Evolutionary conservation across 805 yeast genomes (phyloP).

Genomic region (Scheffersomyces stipitis): DNA sequence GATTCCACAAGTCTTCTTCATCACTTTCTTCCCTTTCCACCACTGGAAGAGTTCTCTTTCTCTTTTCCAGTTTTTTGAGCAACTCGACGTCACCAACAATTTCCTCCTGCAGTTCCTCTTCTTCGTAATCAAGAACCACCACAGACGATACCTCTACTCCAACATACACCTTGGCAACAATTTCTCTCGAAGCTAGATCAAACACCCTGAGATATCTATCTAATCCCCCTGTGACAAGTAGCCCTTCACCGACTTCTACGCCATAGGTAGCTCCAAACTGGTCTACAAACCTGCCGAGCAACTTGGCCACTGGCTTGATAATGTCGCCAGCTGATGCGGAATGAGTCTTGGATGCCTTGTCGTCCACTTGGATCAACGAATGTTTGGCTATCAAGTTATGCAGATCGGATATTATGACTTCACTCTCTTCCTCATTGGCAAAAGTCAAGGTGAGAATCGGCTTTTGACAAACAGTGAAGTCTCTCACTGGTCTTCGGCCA

Average conservation of each 20-base stretch:
- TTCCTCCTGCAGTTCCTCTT: slow-evolving; percentile 29
- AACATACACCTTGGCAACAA: slow-evolving; percentile 68
- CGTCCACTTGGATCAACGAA: slow-evolving; percentile 34
- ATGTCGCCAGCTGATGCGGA: slow-evolving; percentile 49
- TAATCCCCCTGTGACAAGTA: slow-evolving; percentile 76
- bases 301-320: slow-evolving; percentile 45
- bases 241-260: slow-evolving; percentile 39
- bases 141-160: slow-evolving; percentile 69
- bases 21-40: slow-evolving; percentile 30
- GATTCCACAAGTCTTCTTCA: slow-evolving; percentile 40
- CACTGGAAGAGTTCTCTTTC: slow-evolving; percentile 25
- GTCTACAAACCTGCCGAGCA: slow-evolving; percentile 61
- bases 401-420: slow-evolving; percentile 69
- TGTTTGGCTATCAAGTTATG: slow-evolving; percentile 63
- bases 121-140: slow-evolving; percentile 49
- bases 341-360: slow-evolving; percentile 32
- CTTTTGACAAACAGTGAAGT: slow-evolving; percentile 53
- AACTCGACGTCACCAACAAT: slow-evolving; percentile 7
- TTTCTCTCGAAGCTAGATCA: slow-evolving; percentile 57
- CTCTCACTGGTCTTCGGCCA: slow-evolving; percentile 67
- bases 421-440: slow-evolving; percentile 30
- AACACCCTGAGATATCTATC: slow-evolving; percentile 85
- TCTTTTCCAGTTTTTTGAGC: slow-evolving; percentile 7
- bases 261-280: slow-evolving; percentile 76
- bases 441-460: slow-evolving; percentile 48